Percentiles rank a stretch among this genome's conserved stretches.
phyloP scores from a whole-genome alignment of 2,329 filamentous ascomycete species.

The Alternaria conjuncta region DNA sequence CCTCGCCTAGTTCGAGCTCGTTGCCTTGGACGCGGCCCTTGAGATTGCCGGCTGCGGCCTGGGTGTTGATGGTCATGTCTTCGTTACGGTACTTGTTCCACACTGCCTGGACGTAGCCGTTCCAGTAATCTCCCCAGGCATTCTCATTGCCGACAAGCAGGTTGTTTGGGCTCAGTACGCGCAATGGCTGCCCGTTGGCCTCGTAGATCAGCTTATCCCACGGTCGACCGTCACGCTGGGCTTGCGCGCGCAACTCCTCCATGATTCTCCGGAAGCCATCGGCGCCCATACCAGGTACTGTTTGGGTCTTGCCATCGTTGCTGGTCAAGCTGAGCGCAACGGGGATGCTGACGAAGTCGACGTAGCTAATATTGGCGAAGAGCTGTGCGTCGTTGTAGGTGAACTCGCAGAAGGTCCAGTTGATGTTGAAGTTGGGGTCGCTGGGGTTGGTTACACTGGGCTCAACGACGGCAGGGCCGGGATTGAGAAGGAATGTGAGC shows the following conservation, averaged over 20 bases:
- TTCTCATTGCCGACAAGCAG: slow-evolving; percentile 54
- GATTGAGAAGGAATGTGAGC: slow-evolving; percentile 74
- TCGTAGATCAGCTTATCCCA: slow-evolving; percentile 68
- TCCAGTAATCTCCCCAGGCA: slow-evolving; percentile 60
- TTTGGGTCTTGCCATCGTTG: slow-evolving; percentile 48
- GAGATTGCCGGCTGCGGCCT: slow-evolving; percentile 64
- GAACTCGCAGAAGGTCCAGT: slow-evolving; percentile 58
- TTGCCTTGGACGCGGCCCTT: slow-evolving; percentile 55
- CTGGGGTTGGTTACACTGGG: slow-evolving; percentile 71
- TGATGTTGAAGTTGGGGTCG: slow-evolving; percentile 55
- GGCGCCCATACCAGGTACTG: slow-evolving; percentile 63
- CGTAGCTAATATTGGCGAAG: slow-evolving; percentile 68
- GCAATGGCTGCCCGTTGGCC: slow-evolving; percentile 45
- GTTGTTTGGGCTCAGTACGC: slow-evolving; percentile 55
- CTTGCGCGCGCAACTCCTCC: slow-evolving; percentile 62
- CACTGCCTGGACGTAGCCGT: slow-evolving; percentile 59
- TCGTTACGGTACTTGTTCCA: slow-evolving; percentile 56
- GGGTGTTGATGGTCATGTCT: slow-evolving; percentile 67
- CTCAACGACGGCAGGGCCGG: slow-evolving; percentile 74
- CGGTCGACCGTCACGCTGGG: slow-evolving; percentile 58
- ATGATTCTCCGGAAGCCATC: slow-evolving; percentile 65
- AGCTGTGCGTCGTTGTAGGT: slow-evolving; percentile 56
- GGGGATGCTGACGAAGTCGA: slow-evolving; percentile 71
- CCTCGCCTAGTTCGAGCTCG: slow-evolving; percentile 51
- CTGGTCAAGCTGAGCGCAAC: slow-evolving; percentile 54